These are phyloP conservation scores for Centaurea solstitialis DNA, from an alignment of 129 eudicot genomes.

Conservation along the genomic window DNA sequence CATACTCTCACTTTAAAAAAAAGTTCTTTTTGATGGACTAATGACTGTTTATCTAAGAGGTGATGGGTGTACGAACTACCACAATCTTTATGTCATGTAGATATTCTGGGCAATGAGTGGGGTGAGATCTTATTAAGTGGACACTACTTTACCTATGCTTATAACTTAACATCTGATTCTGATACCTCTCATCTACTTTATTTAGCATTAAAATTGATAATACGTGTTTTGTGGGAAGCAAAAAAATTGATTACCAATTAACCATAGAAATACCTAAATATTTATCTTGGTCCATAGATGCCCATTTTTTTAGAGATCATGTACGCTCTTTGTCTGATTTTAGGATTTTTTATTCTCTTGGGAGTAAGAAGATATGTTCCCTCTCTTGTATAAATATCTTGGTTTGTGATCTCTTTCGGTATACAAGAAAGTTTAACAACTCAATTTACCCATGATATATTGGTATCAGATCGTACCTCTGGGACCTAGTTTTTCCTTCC, in stretches of 20 bases:
- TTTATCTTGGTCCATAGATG: not conserved
- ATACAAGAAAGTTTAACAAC: too few species aligned
- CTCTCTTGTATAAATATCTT: not conserved
- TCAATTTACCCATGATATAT: too few species aligned
- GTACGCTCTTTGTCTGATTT: not conserved
- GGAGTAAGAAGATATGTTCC: not conserved
- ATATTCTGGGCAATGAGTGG: too few species aligned
- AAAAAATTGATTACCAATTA: not conserved
- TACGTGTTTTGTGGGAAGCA: not conserved
- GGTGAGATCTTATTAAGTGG: too few species aligned
- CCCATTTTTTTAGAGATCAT: not conserved
- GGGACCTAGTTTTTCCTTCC: too few species aligned
- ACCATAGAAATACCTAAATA: not conserved
- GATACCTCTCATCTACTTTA: not conserved
- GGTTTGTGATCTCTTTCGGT: too few species aligned
- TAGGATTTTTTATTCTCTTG: not conserved
- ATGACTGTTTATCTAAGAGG: not conserved
- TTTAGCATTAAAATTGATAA: not conserved
- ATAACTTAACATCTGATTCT: not conserved
- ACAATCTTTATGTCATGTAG: too few species aligned
- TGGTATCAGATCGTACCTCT: too few species aligned
- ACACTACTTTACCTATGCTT: not conserved
- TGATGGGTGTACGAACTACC: not conserved
- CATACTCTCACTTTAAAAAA: not conserved
- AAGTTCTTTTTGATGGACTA: not conserved